These are phyloP conservation scores for Colletotrichum tamarilloi DNA, from an alignment of 2,329 filamentous ascomycete species.

Conservation along the genomic window DNA sequence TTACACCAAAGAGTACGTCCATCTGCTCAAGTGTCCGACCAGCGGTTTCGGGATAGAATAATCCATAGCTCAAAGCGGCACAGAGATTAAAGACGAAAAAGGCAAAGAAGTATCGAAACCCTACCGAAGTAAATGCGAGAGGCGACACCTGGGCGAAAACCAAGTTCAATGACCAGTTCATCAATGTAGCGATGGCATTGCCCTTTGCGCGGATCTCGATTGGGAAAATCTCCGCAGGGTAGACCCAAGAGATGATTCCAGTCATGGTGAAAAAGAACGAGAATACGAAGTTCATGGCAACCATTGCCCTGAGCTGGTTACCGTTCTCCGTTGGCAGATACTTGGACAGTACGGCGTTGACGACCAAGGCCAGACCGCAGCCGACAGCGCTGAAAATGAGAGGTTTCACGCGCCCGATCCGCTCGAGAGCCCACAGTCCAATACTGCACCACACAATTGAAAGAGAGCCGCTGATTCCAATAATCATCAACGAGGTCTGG, in stretches of 20 bases:
- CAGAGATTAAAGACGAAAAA: conserved; percentile 42
- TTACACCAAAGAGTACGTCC: conserved; percentile 46
- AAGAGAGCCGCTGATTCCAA: conserved; percentile 61
- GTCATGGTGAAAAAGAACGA: conserved; percentile 43
- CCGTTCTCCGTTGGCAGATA: conserved; percentile 40
- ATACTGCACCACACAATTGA: conserved; percentile 59
- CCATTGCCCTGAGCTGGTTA: conserved; percentile 42
- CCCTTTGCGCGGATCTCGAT: conserved; percentile 44
- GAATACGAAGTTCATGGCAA: conserved; percentile 50
- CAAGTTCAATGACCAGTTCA: conserved; percentile 48
- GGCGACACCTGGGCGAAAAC: conserved; percentile 63
- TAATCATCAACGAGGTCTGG: conserved; percentile 59
- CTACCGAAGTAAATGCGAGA: conserved; percentile 51
- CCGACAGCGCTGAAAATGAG: conserved; percentile 52
- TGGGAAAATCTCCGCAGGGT: conserved; percentile 53
- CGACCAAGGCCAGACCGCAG: conserved; percentile 40
- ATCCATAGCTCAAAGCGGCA: conserved; percentile 38
- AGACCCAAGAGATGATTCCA: conserved; percentile 56
- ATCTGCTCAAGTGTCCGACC: conserved; percentile 47
- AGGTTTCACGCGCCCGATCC: conserved; percentile 58
- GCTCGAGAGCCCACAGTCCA: conserved; percentile 57
- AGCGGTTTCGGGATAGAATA: conserved; percentile 48
- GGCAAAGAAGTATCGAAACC: conserved; percentile 56
- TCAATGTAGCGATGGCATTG: conserved; percentile 43
- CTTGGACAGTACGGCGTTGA: conserved; percentile 42